Evolutionary conservation across 2,329 filamentous ascomycete genomes (phyloP).

Genomic region (Fusarium sp.): DNA sequence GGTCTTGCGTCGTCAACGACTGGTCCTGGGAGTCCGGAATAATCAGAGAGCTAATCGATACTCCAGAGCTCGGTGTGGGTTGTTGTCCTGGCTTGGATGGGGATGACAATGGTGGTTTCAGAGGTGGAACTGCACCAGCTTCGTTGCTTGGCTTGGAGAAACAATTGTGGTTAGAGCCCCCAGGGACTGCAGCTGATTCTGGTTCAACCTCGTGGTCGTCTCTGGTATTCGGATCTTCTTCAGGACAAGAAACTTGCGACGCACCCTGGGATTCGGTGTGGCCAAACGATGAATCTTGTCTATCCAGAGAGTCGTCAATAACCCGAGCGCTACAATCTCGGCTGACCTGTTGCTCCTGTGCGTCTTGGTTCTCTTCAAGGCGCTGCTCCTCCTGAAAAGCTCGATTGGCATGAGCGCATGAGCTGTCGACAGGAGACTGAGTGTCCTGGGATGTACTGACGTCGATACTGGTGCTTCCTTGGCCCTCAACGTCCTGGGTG

Average conservation of each 20-base stretch:
- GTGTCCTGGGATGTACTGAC: constrained; percentile 2
- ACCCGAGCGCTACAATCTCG: not conserved
- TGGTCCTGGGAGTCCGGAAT: constrained; percentile 39
- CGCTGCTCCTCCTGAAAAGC: constrained; percentile 4
- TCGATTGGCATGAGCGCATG: not conserved
- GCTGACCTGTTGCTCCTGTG: not conserved
- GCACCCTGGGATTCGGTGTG: not conserved
- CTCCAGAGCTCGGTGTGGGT: constrained; percentile 1
- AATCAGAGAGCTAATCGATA: constrained; percentile 7
- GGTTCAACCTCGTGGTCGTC: not conserved
- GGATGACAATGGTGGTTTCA: not conserved
- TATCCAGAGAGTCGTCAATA: not conserved
- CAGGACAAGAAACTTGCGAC: not conserved
- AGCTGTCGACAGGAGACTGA: not conserved
- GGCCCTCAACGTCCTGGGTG: not conserved
- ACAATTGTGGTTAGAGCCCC: not conserved
- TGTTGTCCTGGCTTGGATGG: not conserved
- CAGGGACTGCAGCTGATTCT: not conserved
- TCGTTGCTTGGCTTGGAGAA: not conserved
- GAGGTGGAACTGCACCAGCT: not conserved
- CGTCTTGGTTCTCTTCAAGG: not conserved
- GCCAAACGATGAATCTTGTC: not conserved
- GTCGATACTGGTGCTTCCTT: constrained; percentile 4
- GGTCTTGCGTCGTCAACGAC: constrained; percentile 18
- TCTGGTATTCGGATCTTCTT: not conserved